These are phyloP conservation scores for Hydrangea macrophylla DNA, from an alignment of 148 eudicot species.

Conservation along the genomic window DNA sequence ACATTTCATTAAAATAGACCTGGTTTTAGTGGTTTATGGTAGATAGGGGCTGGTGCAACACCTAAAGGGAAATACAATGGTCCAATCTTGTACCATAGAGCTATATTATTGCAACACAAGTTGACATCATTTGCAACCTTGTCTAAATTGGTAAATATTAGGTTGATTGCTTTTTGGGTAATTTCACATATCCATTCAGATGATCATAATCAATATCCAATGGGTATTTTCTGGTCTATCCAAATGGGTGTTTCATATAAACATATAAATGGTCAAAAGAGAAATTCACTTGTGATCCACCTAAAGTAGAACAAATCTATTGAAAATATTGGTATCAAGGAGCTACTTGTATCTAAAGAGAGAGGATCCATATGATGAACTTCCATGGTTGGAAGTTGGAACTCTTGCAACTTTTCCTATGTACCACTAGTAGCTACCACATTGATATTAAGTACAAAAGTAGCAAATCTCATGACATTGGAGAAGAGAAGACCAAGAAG, in stretches of 20 bases:
- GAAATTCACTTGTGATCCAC: not conserved
- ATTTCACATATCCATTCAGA: not conserved
- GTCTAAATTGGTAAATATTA: no score
- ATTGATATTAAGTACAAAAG: not conserved
- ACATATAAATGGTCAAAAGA: not conserved
- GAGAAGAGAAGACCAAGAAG: not conserved
- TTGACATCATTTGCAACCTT: no score
- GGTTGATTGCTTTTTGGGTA: not conserved
- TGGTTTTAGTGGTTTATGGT: no score
- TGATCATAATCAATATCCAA: not conserved
- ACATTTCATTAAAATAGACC: no score
- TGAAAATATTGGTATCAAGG: not conserved
- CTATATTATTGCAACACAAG: no score
- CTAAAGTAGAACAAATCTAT: not conserved
- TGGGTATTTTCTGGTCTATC: not conserved
- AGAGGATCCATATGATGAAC: not conserved
- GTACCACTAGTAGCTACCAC: not conserved
- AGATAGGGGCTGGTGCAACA: no score
- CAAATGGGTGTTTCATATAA: not conserved
- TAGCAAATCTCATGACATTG: not conserved
- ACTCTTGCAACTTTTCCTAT: not conserved
- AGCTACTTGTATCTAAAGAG: no score
- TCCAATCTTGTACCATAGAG: no score
- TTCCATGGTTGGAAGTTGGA: not conserved
- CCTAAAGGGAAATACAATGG: no score